Conservation (phyloP, 176 grass and related monocot species). For the Avena insularis region DNA sequence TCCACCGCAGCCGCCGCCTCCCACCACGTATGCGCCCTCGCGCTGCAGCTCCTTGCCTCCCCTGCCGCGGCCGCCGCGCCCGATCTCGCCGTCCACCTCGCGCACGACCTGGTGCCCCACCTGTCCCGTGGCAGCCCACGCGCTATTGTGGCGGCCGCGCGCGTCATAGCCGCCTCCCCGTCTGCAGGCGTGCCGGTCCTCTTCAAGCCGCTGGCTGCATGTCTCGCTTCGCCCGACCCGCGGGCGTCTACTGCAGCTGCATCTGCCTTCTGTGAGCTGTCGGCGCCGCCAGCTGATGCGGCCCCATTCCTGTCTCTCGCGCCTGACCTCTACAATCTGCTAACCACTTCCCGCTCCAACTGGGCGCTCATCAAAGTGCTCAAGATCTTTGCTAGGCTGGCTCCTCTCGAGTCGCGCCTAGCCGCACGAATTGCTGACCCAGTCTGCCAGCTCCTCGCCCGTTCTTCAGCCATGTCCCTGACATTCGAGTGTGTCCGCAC, state of each 20-base stretch:
- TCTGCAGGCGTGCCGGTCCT: conserved; percentile 60
- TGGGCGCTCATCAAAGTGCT: conserved; percentile 95
- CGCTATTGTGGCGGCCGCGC: conserved; percentile 61
- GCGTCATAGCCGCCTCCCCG: conserved; percentile 65
- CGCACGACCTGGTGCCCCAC: conserved; percentile 70
- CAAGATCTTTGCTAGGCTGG: conserved; percentile 81
- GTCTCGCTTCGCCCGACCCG: conserved; percentile 69
- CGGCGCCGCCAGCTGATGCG: conserved; percentile 63
- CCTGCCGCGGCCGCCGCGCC: conserved; percentile 55
- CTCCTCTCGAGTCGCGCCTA: conserved; percentile 73
- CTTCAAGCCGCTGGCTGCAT: conserved; percentile 92
- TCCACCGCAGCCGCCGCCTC: conserved; percentile 46
- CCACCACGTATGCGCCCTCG: conserved; percentile 58
- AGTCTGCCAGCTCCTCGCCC: conserved; percentile 69
- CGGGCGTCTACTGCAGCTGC: conserved; percentile 66
- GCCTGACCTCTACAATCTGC: conserved; percentile 76
- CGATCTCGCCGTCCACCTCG: conserved; percentile 72
- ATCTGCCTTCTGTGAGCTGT: conserved; percentile 89
- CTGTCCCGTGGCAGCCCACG: conserved; percentile 59
- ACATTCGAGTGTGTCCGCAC: conserved; percentile 86
- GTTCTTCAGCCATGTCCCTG: conserved; percentile 71
- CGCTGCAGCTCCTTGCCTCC: conserved; percentile 73
- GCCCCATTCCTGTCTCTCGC: conserved; percentile 82
- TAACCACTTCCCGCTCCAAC: conserved; percentile 73
- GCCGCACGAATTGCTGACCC: conserved; percentile 72